Percentiles rank a stretch among this genome's conserved stretches.
Conservation (phyloP, 2,329 filamentous ascomycete genomes). For the Aspergillus uvarum region DNA sequence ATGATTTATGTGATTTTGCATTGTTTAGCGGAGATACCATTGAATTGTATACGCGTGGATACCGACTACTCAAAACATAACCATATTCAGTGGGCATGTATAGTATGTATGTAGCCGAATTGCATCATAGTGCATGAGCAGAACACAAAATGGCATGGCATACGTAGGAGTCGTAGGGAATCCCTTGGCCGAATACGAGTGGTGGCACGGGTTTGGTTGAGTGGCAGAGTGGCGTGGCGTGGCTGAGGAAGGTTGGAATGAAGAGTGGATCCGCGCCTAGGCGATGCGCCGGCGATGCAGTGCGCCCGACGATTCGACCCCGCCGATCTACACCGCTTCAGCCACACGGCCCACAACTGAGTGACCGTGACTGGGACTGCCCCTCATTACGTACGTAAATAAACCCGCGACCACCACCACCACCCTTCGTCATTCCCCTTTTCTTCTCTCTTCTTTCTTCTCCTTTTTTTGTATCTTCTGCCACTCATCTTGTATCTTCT, state of each 20-base stretch:
- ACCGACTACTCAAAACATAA: too few species aligned
- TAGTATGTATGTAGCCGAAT: neutral
- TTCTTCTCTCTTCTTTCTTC: neutral
- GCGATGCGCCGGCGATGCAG: too few species aligned
- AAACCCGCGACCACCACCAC: neutral
- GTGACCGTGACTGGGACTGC: neutral
- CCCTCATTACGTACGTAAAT: slow-evolving; percentile 4
- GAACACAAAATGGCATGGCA: neutral
- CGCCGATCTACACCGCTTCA: slow-evolving; percentile 5
- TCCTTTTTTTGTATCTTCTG: neutral
- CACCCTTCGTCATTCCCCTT: neutral
- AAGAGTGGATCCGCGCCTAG: too few species aligned
- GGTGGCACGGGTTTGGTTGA: neutral
- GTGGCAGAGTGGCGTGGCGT: neutral
- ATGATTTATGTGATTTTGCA: neutral
- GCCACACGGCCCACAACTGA: neutral
- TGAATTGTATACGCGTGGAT: neutral
- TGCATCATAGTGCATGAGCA: neutral
- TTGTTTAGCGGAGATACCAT: slow-evolving; percentile 6
- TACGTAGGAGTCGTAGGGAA: neutral
- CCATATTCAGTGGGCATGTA: too few species aligned
- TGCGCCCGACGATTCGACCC: neutral
- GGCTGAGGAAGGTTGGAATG: neutral
- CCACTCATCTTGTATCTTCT: neutral
- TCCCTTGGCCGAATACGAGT: neutral